Evolutionary conservation across 2,329 filamentous ascomycete species (phyloP).

Genomic region (Amesomyces nigricolor): DNA sequence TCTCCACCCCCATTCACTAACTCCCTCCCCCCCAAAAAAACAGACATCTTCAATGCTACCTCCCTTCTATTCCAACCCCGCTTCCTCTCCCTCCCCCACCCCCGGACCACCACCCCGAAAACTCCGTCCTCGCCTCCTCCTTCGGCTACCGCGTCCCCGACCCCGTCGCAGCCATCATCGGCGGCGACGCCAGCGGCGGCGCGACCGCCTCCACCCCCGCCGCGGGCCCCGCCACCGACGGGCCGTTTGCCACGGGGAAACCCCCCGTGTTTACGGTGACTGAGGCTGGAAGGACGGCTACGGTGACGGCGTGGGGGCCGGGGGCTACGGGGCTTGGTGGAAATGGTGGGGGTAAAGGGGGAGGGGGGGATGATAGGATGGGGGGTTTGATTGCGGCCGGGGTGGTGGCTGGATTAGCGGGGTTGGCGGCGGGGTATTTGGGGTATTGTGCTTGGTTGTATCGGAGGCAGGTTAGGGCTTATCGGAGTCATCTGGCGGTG

Average conservation of each 20-base stretch:
- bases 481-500: conserved; percentile 64
- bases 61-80: conserved; percentile 56
- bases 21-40: conserved; percentile 43
- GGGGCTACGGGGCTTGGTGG: not conserved
- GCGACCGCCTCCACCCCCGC: conserved; percentile 63
- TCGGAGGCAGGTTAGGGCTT: conserved; percentile 62
- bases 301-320: conserved; percentile 32
- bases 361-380: conserved; percentile 5
- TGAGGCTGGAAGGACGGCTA: conserved; percentile 42
- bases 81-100: conserved; percentile 53
- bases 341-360: not conserved
- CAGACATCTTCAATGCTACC: conserved; percentile 69
- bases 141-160: conserved; percentile 61
- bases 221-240: conserved; percentile 55
- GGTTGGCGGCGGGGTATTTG: conserved; percentile 57
- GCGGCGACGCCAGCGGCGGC: conserved; percentile 29
- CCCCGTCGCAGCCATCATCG: conserved; percentile 48
- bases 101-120: conserved; percentile 44
- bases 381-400: conserved; percentile 43
- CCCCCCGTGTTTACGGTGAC: conserved; percentile 65
- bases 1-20: not conserved
- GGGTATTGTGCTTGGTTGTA: conserved; percentile 71
- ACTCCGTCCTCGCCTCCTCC: conserved; percentile 51
- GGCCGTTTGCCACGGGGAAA: conserved; percentile 65
- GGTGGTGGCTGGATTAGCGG: conserved; percentile 60